These are phyloP conservation scores for Halophytophthora polymorphica DNA, from an alignment of 352 stramenopile species.

Conservation along the genomic window DNA sequence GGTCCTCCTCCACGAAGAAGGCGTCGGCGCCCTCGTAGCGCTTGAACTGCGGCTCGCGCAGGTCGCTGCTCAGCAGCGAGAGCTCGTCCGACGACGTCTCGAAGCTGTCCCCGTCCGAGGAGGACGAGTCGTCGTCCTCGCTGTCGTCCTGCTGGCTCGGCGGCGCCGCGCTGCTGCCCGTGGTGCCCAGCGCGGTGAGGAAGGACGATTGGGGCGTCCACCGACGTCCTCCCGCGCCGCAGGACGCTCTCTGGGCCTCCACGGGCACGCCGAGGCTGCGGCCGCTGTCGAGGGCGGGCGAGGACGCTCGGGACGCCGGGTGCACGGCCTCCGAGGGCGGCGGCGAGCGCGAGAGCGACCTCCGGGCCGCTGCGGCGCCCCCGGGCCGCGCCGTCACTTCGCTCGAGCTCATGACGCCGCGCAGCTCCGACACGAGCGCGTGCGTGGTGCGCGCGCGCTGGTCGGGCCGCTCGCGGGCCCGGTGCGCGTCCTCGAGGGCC, in stretches of 20 bases:
- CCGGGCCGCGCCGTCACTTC: conserved; percentile 36
- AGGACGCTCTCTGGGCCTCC: conserved; percentile 1
- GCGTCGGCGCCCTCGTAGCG: conserved; percentile 19
- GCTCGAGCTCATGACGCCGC: conserved; percentile 67
- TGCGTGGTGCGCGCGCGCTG: conserved; percentile 39
- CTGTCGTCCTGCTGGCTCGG: too few relatives aligned
- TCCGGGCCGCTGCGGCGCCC: too few relatives aligned
- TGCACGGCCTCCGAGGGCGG: too few relatives aligned
- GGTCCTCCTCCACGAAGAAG: conserved; percentile 41
- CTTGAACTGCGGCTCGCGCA: conserved; percentile 25
- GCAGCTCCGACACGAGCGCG: conserved; percentile 52
- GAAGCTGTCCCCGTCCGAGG: conserved; percentile 33
- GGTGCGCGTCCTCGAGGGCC: conserved; percentile 15
- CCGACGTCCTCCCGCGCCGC: conserved; percentile 9
- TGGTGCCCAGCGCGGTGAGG: conserved; percentile 27
- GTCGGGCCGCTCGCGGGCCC: conserved; percentile 5
- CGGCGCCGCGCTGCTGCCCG: conserved; percentile 14
- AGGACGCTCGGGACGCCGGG: too few relatives aligned
- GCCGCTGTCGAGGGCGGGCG: too few relatives aligned
- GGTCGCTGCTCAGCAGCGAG: conserved; percentile 29
- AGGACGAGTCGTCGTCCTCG: conserved; percentile 27
- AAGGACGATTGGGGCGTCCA: conserved; percentile 18
- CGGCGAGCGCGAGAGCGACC: conserved; percentile 5
- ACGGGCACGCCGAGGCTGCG: conserved; percentile 13
- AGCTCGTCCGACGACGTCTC: conserved; percentile 33